Conservation (phyloP, 441 rosid species). For the Gossypium trilobum region DNA sequence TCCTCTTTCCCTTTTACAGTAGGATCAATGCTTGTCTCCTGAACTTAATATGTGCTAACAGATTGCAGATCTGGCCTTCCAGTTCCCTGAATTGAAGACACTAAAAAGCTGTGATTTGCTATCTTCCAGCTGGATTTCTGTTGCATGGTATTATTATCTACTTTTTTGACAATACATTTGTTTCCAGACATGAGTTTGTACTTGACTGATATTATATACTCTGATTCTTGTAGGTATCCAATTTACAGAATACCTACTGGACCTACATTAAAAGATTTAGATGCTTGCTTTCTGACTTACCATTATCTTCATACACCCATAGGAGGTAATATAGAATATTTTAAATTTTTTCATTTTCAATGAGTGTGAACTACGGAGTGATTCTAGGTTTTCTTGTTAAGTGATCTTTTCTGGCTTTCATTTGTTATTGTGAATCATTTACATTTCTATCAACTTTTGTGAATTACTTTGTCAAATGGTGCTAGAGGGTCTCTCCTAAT, state of each 20-base stretch:
- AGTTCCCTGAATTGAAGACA: conserved; percentile 30
- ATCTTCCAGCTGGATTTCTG: conserved; percentile 38
- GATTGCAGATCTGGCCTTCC: conserved; percentile 30
- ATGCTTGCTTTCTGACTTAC: conserved; percentile 43
- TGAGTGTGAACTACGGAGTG: not conserved
- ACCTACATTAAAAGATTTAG: conserved; percentile 40
- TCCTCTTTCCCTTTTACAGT: not conserved
- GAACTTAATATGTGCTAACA: conserved; percentile 3
- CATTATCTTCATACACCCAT: conserved; percentile 29
- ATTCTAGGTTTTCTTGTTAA: not conserved
- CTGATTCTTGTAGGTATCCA: conserved; percentile 36
- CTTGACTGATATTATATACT: not conserved
- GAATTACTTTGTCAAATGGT: not conserved
- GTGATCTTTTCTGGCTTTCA: not conserved
- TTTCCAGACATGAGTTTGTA: not conserved
- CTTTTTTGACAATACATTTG: not conserved
- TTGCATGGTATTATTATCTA: conserved; percentile 33
- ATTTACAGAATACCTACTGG: conserved; percentile 46
- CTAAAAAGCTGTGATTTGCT: conserved; percentile 35
- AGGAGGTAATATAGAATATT: conserved; percentile 20
- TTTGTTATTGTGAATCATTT: not conserved
- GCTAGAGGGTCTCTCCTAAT: not conserved
- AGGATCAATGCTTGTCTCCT: not conserved
- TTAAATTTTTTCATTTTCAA: not conserved
- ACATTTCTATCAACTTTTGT: not conserved